These are phyloP conservation scores for Knufia petricola DNA, from an alignment of 2,329 filamentous ascomycete genomes.

Conservation along the genomic window DNA sequence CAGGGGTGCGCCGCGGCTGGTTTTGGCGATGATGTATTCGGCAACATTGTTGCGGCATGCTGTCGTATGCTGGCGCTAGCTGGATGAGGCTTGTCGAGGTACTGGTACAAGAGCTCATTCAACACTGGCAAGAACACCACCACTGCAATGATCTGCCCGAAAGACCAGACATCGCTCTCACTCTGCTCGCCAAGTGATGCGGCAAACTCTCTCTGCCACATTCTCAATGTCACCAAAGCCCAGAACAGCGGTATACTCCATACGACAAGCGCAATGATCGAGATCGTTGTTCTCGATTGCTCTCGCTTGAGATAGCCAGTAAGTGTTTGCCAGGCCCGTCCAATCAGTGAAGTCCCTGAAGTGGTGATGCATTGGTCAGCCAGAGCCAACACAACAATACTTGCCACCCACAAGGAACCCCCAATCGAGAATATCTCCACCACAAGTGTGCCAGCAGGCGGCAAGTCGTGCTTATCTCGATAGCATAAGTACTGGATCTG, in stretches of 20 bases:
- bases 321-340: not conserved
- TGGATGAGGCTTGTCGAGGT: not conserved
- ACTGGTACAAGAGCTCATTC: not conserved
- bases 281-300: not conserved
- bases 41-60: not conserved
- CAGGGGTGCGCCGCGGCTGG: too few relatives aligned
- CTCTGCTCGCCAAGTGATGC: not conserved
- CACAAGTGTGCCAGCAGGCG: not conserved
- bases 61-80: not conserved
- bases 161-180: not conserved
- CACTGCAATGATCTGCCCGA: slow-evolving; percentile 5
- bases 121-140: slow-evolving; percentile 4
- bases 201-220: not conserved
- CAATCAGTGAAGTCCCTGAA: not conserved
- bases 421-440: not conserved
- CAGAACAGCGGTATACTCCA: slow-evolving; percentile 4
- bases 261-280: not conserved
- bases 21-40: not conserved
- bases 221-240: slow-evolving; percentile 1
- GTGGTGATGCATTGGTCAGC: not conserved
- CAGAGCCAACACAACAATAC: not conserved
- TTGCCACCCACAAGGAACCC: not conserved
- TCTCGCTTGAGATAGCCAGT: not conserved
- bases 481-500: not conserved
- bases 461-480: not conserved